Base-by-base conservation (phyloP, 352 stramenopile species). In the Phytopythium helicoides region DNA sequence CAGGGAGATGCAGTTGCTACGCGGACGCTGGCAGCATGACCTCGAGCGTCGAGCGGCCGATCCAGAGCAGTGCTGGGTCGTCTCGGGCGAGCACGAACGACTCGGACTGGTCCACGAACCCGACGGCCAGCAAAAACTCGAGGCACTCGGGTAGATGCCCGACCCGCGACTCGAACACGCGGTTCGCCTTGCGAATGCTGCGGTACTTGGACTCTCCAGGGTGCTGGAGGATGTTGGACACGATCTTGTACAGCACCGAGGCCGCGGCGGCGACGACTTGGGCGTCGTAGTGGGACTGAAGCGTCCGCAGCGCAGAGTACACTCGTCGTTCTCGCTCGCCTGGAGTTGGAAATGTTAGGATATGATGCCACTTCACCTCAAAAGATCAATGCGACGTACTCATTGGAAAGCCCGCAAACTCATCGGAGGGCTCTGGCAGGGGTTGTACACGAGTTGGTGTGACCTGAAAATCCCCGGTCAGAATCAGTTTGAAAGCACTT, bases 201-300 rank as follows among this genome's bases (percentile, higher is more conserved):
- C 71, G 73, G 52, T 81, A 91, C 51, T 88, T 89, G 31, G 53
- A 56, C 21, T 91, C 68, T 2, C 28, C 18, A 1, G 80, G 73
- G 36, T 88, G 56, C n/a, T 62, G 28, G n/a, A 87, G 62, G 47
- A 93, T 78, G 62, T 93, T 93, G 33, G 71, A 76, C 11, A 93
- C 63, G 56, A 93, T 84, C 47, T 83, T 82, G 54, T 87, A 54
- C 15, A 93, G 64, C 19, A 87, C 34, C 3, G 67, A 70, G 0
- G 62, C 62, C 3, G 80, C 67, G 15, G 65, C 75, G 3, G 42
- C n/a, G 3, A 76, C 72, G 16, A 35, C n/a, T 3, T 82, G 68
- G 0, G 33, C 14, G 18, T 52, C 52, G 47, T 84, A 66, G 6
- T 70, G 69, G 5, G 18, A 14, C 21, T 72, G 68, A 0, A 92